Evolutionary conservation across 2,329 filamentous ascomycete genomes (phyloP), one percentile per base, ranked within the genome.

Genomic region (Aspergillus flavus): DNA sequence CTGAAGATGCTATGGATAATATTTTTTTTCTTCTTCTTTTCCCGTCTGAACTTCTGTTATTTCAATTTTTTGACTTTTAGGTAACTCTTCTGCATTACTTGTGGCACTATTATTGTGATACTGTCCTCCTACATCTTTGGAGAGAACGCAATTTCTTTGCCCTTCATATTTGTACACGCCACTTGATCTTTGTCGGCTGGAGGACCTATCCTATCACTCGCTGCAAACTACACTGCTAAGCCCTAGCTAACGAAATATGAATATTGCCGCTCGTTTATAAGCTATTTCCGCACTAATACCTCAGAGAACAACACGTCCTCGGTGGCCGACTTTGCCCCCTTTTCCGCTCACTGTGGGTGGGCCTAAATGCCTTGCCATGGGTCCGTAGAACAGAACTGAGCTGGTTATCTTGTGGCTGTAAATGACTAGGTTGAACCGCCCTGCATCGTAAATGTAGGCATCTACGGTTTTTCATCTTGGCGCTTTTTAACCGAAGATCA

Each of bases 31-130:
- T 41, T 41, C 19, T 19, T 41, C 16, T 41, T 19, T n/a, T 41
- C 19, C 16, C 6, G 16, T 46, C 57, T 59, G 61, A 60, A 50
- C 52, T 64, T 34, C 43, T 58, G 52, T 55, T 62, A 23, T 59
- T 61, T 62, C 62, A 59, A 53, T 62, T 36, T 64, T 59, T 39
- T 57, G 39, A 60, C 59, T 43, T 53, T 57, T 59, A 14, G 55
- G 14, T 57, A 19, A 28, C 55, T 59, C 57, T 53, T 57, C 41
- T 21, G n/a, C 46, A 46, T 61, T 41, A n/a, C 59, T 50, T 60
- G 61, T 61, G 63, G 61, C 63, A 61, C 58, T 64, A 57, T 59
- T 53, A 58, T 57, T 58, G 52, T 57, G n/a, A 61, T 64, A 55
- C 45, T 54, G 53, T 46, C 48, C n/a, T 59, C 57, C 34, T 41